Evolutionary conservation across 176 grass and related monocot genomes (phyloP), one percentile per base, ranked within the genome.

Genomic region (Ensete glaucum): DNA sequence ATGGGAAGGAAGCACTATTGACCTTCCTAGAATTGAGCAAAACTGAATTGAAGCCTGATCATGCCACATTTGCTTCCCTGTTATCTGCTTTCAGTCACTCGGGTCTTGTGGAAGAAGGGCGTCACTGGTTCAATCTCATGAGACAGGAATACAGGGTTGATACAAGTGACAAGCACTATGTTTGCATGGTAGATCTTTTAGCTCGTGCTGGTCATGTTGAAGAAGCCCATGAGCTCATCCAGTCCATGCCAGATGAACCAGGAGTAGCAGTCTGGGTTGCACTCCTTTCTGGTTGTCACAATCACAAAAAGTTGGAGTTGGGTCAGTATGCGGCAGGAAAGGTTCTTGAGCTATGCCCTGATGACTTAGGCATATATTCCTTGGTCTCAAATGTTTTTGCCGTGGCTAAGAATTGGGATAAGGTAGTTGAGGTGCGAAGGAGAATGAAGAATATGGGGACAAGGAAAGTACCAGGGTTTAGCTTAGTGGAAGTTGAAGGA

Each of bases 51-150:
- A 75, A 54, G 14, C 89, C 89, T 49, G 85, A 87, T 64, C 80
- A 83, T 29, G 82, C 85, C 0, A 91, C 89, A 51, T 87, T 87
- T 58, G 82, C 89, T 78, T 91, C 89, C 67, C 89, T 91, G 73
- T 66, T 91, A 8, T 91, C 89, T 0, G 89, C 89, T 76, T 78
- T 91, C 2, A 83, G 89, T 72, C 89, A 91, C 50, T 91, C 82
- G 0, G 89, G 85, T 62, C 82, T 91, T 1, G 85, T 91, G 14
- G 85, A 82, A 68, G 85, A 91, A 87, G 85, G 89, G 24, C 82
- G 74, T 53, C 71, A 75, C 51, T 91, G 85, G 82, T 91, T 87
- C 27, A 27, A 66, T 73, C 68, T 57, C 63, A 87, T 87, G 89
- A 54, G 77, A 63, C 57, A 73, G 11, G 62, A 85, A 11, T 78